phyloP scores from a whole-genome alignment of 148 eudicot species.

The Agrostemma githago region DNA sequence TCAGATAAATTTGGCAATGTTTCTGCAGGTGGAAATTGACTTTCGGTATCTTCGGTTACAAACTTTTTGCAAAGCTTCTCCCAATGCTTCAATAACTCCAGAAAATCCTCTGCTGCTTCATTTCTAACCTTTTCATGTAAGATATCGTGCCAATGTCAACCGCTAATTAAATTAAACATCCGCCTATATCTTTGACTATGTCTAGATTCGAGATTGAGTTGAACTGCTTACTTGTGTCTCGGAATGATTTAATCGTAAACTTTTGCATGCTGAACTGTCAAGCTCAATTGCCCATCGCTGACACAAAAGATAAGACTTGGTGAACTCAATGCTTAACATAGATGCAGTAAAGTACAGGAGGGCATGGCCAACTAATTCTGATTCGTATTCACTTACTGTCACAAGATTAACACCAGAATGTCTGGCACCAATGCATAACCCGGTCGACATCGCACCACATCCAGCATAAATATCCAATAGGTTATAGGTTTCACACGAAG shows the following conservation, averaged over 20 bases:
- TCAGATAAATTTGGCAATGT: constrained; percentile 23
- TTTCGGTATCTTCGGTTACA: constrained; percentile 36
- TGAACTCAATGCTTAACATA: not conserved
- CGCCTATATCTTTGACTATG: constrained; percentile 9
- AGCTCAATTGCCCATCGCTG: constrained; percentile 96
- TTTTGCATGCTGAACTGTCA: constrained; percentile 67
- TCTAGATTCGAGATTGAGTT: constrained; percentile 8
- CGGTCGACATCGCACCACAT: constrained; percentile 99
- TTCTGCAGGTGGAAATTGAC: constrained; percentile 21
- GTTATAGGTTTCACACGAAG: constrained; percentile 37
- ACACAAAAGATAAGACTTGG: constrained; percentile 7
- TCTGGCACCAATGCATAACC: constrained; percentile 81
- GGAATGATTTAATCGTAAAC: constrained; percentile 85
- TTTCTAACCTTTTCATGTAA: constrained; percentile 59
- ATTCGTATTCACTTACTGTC: constrained; percentile 47
- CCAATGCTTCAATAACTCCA: constrained; percentile 80
- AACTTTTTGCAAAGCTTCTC: constrained; percentile 61
- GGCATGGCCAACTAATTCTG: not conserved
- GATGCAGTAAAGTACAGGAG: not conserved
- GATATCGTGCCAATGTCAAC: not conserved
- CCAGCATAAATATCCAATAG: constrained; percentile 89
- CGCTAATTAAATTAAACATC: not conserved
- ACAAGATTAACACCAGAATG: constrained; percentile 62
- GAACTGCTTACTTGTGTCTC: constrained; percentile 58
- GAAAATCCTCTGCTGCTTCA: constrained; percentile 78